These are phyloP conservation scores for Colletotrichum sansevieriae DNA, from an alignment of 2,329 filamentous ascomycete genomes.

Conservation along the genomic window DNA sequence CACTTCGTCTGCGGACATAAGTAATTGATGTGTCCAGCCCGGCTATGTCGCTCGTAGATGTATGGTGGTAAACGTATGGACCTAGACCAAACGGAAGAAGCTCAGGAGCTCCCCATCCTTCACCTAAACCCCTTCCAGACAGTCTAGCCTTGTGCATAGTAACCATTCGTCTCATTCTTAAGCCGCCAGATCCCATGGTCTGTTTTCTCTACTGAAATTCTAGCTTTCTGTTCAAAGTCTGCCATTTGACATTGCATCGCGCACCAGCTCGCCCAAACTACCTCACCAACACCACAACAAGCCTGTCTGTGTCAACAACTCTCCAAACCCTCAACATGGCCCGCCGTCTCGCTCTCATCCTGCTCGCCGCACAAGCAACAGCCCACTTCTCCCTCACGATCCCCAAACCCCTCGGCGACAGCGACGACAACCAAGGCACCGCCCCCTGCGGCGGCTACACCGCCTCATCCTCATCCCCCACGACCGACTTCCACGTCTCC, in stretches of 20 bases:
- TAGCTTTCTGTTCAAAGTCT: not conserved
- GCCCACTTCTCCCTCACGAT: slow-evolving; percentile 68
- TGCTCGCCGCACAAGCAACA: slow-evolving; percentile 56
- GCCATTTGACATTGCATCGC: not conserved
- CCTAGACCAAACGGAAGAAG: not conserved
- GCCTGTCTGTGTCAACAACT: not conserved
- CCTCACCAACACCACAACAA: not conserved
- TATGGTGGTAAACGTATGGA: not conserved
- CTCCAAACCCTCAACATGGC: slow-evolving; percentile 36
- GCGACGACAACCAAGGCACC: slow-evolving; percentile 58
- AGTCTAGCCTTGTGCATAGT: slow-evolving; percentile 12
- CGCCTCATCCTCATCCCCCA: slow-evolving; percentile 56
- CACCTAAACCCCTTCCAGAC: slow-evolving; percentile 15
- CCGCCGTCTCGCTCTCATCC: slow-evolving; percentile 49
- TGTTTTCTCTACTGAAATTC: not conserved
- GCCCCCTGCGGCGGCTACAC: slow-evolving; percentile 69
- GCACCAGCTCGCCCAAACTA: not conserved
- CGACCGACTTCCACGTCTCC: slow-evolving; percentile 68
- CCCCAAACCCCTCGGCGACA: slow-evolving; percentile 61
- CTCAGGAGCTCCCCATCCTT: slow-evolving; percentile 10
- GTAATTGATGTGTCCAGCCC: not conserved
- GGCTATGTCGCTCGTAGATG: not conserved
- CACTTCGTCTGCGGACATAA: too few relatives aligned
- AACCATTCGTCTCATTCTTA: slow-evolving; percentile 4
- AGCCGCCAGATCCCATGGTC: not conserved